Base-by-base conservation (phyloP, 2,329 filamentous ascomycete genomes). In the Chrysosporium keratinophilum region DNA sequence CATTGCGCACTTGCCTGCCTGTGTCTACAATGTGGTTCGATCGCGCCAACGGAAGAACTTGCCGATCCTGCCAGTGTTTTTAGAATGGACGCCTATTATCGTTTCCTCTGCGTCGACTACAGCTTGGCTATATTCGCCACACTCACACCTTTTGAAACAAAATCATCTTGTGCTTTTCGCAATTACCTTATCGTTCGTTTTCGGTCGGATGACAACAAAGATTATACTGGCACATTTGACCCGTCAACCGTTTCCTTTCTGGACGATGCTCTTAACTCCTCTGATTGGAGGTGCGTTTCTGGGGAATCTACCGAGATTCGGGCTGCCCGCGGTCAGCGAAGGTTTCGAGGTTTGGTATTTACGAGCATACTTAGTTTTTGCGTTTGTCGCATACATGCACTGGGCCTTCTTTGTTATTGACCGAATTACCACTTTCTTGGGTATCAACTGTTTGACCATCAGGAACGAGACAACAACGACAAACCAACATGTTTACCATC, bases 121-220 rank as follows among this genome's bases (percentile, higher is more conserved):
- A 57, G 81, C 85, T 11, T 98, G 93, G 93, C 76, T 97, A 2
- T 93, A 87, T 67, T 94, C 88, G 14, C 90, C 91, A 0, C 81
- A 95, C 74, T 95, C 90, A 56, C 84, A 80, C 10, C 73, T 98
- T 37, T 79, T 94, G 65, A 72, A 74, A 35, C 83, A 95, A 56
- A 96, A 97, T 72, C 87, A 93, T 65, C 80, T 98, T 1, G 83
- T 94, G 10, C 80, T 97, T 45, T 95, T 95, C 70, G 96, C 90
- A 74, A 72, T 95, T 56, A 95, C 88, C 56, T 86, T 97, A 77
- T 87, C 88, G n/a, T 90, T 97, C 63, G 93, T 96, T 56, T 97
- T 98, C 69, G 93, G 93, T 35, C 85, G 93, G 61, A 89, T 98
- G 84, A 97, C 93, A 0, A 98, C 93, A 39, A 98, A 97, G 76